These are phyloP conservation scores for Xerophyta viscosa DNA, from an alignment of 106 monocot genomes.

Conservation along the genomic window DNA sequence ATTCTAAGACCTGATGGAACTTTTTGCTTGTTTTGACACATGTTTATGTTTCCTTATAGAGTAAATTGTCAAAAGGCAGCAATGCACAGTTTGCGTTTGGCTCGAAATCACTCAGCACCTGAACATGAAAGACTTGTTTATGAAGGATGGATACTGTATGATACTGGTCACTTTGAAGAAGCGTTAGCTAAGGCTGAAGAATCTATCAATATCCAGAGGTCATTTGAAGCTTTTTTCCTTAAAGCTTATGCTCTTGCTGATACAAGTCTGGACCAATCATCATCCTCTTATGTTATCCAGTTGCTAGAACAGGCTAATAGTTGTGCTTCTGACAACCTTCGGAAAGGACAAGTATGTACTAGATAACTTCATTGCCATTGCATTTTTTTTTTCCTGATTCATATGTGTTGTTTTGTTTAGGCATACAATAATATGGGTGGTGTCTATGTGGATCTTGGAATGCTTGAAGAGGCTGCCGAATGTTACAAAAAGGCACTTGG, in stretches of 20 bases:
- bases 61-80: conserved; percentile 97
- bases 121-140: conserved; percentile 94
- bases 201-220: conserved; percentile 78
- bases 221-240: conserved; percentile 97
- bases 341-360: conserved; percentile 84
- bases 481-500: conserved; percentile 84
- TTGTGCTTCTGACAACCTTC: conserved; percentile 94
- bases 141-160: conserved; percentile 99
- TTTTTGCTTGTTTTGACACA: background rate
- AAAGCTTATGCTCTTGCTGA: conserved; percentile 98
- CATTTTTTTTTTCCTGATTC: background rate
- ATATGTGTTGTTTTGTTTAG: conserved; percentile 24
- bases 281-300: conserved; percentile 64
- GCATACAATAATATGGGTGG: conserved; percentile 97
- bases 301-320: conserved; percentile 81
- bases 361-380: background rate
- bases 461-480: conserved; percentile 75
- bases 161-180: conserved; percentile 90
- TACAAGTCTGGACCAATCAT: conserved; percentile 49
- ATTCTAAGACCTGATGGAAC: too few relatives aligned
- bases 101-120: conserved; percentile 59
- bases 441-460: conserved; percentile 84
- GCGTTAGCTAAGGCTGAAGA: conserved; percentile 92
- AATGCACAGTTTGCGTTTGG: conserved; percentile 81
- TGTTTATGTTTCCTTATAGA: conserved; percentile 21